phyloP scores from a whole-genome alignment of 768 basidiomycete genomes.

The Mycena epipterygia region DNA sequence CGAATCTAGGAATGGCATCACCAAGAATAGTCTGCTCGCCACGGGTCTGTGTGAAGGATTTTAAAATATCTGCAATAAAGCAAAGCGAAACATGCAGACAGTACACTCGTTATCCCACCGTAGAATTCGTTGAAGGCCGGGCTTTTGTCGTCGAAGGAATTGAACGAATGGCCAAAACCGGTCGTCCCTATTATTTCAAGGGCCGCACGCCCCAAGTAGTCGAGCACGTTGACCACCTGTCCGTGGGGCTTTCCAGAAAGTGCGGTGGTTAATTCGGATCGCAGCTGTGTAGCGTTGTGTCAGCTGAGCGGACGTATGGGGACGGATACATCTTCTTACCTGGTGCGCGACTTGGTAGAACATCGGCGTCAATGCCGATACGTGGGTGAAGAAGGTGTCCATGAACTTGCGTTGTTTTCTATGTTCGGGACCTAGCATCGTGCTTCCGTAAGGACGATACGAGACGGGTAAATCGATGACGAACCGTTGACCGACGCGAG shows the following conservation, averaged over 20 bases:
- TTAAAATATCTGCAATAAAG: neutral
- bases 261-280: slow-evolving; percentile 1
- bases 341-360: slow-evolving; percentile 42
- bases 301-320: neutral
- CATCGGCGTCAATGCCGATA: slow-evolving; percentile 42
- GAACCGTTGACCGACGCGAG: slow-evolving; percentile 42
- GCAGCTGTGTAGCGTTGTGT: neutral
- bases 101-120: slow-evolving; percentile 26
- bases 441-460: too few relatives aligned
- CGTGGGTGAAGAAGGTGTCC: slow-evolving; percentile 40
- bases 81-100: neutral
- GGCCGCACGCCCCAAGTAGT: slow-evolving; percentile 38
- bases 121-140: slow-evolving; percentile 30
- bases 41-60: slow-evolving; percentile 22
- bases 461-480: neutral
- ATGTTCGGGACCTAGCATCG: slow-evolving; percentile 39
- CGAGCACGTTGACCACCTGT: slow-evolving; percentile 35
- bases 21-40: slow-evolving; percentile 39
- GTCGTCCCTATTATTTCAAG: slow-evolving; percentile 42
- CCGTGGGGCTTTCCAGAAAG: slow-evolving; percentile 15
- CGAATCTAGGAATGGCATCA: slow-evolving; percentile 41
- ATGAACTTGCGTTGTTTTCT: slow-evolving; percentile 43
- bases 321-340: slow-evolving; percentile 23
- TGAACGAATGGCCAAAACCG: slow-evolving; percentile 38
- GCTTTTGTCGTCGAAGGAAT: slow-evolving; percentile 31